Base-by-base conservation (phyloP, 2,329 filamentous ascomycete genomes). In the Fulvia fulva region DNA sequence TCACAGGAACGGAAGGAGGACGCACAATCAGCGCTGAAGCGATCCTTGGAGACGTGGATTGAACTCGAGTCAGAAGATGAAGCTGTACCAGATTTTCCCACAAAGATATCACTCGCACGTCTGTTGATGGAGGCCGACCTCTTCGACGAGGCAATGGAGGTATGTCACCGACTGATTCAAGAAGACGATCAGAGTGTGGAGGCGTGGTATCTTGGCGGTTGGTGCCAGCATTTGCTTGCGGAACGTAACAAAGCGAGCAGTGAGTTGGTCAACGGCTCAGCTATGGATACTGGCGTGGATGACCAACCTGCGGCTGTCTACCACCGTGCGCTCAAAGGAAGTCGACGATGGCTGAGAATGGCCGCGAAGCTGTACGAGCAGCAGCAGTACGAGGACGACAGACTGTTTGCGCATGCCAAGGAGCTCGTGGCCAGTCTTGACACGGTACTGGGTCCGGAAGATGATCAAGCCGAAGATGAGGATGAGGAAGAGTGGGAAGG, bases 151-250 rank as follows among this genome's bases (percentile, higher is more conserved):
- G 93, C 94, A 0, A 83, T 96, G 58, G 84, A 89, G 57, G 91
- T 97, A 2, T 78, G 97, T 55, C 90, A 96, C 71, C 81, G 90
- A 55, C 78, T 99, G 54, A 85, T 96, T 41, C 80, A 83, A 34
- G 94, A 99, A 72, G 93, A 99, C 65, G 95, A 99, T 71, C 83
- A 89, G 70, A 96, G 93, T 73, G 89, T 99, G 21, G 94, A 99
- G 76, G 89, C 90, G 19, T 97, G 92, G 91, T 99, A 99, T 76
- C 81, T 99, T 5, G 94, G 94, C 45, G 95, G 94, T 3, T 97
- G 93, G 90, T 92, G 91, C 67, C 81, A 95, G 65, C 90, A 91
- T 71, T 82, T 96, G 58, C 79, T 89, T 62, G 89, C 88, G 11
- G 83, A 89, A 72, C 89, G 87, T 79, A 78, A 84, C 68, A 83